Percentiles rank a stretch among this genome's conserved stretches.
Evolutionary conservation across 495 filamentous ascomycete species (phyloP).

Genomic region (Aspergillus panamensis): DNA sequence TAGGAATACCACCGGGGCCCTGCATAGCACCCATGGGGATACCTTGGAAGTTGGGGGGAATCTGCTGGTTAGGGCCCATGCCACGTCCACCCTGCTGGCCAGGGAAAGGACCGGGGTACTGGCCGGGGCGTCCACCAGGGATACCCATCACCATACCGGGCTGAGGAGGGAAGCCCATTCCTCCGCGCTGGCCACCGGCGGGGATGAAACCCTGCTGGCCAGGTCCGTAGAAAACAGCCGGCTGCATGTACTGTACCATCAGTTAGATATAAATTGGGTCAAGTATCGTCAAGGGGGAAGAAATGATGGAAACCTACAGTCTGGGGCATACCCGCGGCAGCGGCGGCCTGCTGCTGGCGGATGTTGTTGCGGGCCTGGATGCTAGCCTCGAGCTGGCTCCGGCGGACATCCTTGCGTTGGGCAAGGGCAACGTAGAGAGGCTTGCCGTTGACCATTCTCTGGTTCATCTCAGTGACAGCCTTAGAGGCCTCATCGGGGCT

Average conservation of each 20-base stretch:
- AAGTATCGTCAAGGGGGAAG: background rate
- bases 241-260: conserved; percentile 59
- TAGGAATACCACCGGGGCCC: conserved; percentile 51
- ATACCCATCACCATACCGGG: conserved; percentile 74
- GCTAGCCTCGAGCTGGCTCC: conserved; percentile 97
- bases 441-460: conserved; percentile 97
- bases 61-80: conserved; percentile 69
- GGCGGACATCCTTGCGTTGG: conserved; percentile 98
- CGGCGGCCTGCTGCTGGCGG: conserved; percentile 95
- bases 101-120: conserved; percentile 74
- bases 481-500: conserved; percentile 99
- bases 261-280: conserved; percentile 2
- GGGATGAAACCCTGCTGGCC: conserved; percentile 82
- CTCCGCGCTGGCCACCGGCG: conserved; percentile 63
- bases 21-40: conserved; percentile 76
- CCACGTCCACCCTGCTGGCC: conserved; percentile 81
- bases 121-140: conserved; percentile 78
- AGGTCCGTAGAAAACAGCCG: conserved; percentile 82
- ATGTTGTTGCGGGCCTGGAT: conserved; percentile 99
- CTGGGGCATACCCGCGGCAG: conserved; percentile 86
- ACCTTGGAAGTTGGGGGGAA: conserved; percentile 77
- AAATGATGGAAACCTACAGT: conserved; percentile 47
- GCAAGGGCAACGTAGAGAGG: conserved; percentile 96
- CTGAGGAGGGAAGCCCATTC: conserved; percentile 82
- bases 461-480: conserved; percentile 98